phyloP scores from a whole-genome alignment of 768 basidiomycete species.

The Asterophora parasitica region DNA sequence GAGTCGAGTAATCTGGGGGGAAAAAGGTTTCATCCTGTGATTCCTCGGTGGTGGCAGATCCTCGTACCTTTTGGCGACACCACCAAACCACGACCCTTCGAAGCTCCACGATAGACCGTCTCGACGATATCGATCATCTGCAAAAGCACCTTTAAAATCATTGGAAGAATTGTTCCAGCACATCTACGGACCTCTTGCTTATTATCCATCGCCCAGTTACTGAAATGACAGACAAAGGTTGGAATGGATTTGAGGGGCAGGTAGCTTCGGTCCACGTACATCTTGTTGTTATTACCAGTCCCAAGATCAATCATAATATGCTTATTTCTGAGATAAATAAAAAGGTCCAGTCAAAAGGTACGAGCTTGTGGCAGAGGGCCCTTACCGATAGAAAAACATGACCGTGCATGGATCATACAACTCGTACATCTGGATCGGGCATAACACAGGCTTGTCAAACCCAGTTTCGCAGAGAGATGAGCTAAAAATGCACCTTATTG shows the following conservation, averaged over 20 bases:
- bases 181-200: conserved; percentile 79
- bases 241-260: conserved; percentile 2
- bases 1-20: conserved; percentile 38
- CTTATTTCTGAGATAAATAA: conserved; percentile 63
- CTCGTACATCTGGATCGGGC: conserved; percentile 82
- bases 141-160: conserved; percentile 3
- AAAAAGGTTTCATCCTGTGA: background rate
- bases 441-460: conserved; percentile 2
- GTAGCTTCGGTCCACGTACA: conserved; percentile 49
- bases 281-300: conserved; percentile 99
- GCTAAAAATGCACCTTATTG: conserved; percentile 69
- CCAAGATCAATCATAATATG: conserved; percentile 99
- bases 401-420: conserved; percentile 96
- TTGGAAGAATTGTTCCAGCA: background rate
- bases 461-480: background rate
- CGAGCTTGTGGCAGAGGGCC: background rate
- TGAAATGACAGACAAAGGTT: conserved; percentile 25
- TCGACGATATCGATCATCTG: conserved; percentile 97
- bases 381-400: conserved; percentile 97
- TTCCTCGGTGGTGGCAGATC: background rate
- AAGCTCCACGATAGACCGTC: conserved; percentile 96
- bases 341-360: conserved; percentile 2
- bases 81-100: conserved; percentile 95
- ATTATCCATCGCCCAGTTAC: conserved; percentile 99
- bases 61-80: conserved; percentile 87